Conservation (phyloP, 108 stramenopile species). For the Asterionellopsis glacialis region DNA sequence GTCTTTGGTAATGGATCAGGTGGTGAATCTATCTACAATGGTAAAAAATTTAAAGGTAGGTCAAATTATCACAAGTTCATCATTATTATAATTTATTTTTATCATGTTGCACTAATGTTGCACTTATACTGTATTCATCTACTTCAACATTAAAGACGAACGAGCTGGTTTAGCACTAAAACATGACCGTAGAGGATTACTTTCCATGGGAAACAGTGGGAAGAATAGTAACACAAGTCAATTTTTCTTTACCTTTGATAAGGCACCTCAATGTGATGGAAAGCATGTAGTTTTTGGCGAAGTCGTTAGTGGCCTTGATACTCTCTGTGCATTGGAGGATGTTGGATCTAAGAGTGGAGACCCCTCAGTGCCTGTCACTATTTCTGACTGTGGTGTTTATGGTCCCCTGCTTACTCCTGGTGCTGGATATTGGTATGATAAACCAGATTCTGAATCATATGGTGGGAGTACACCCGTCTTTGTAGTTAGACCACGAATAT, state of each 20-base stretch:
- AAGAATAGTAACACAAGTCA: slow-evolving; percentile 92
- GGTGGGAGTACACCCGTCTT: slow-evolving; percentile 67
- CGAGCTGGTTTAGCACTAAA: slow-evolving; percentile 72
- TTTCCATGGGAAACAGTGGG: slow-evolving; percentile 94
- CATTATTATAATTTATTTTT: too few relatives aligned
- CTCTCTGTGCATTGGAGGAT: slow-evolving; percentile 66
- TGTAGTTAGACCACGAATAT: slow-evolving; percentile 63
- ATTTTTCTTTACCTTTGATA: slow-evolving; percentile 86
- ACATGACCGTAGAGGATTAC: slow-evolving; percentile 72
- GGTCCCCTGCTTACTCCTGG: slow-evolving; percentile 45
- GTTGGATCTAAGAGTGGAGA: slow-evolving; percentile 20
- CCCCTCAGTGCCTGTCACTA: slow-evolving; percentile 38
- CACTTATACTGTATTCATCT: too few relatives aligned
- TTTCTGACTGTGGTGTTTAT: slow-evolving; percentile 77
- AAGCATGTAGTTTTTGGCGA: slow-evolving; percentile 95
- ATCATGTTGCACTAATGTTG: too few relatives aligned
- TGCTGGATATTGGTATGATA: slow-evolving; percentile 77
- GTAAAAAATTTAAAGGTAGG: slow-evolving; percentile 92
- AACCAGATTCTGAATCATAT: slow-evolving; percentile 69
- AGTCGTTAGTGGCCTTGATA: slow-evolving; percentile 72
- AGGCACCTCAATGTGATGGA: slow-evolving; percentile 85
- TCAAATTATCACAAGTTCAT: too few relatives aligned
- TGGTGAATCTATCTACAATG: slow-evolving; percentile 88
- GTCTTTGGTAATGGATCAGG: slow-evolving; percentile 93
- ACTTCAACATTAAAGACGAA: too few relatives aligned